Conservation (phyloP, 2,329 filamentous ascomycete species). For the Scedosporium dehoogii region DNA sequence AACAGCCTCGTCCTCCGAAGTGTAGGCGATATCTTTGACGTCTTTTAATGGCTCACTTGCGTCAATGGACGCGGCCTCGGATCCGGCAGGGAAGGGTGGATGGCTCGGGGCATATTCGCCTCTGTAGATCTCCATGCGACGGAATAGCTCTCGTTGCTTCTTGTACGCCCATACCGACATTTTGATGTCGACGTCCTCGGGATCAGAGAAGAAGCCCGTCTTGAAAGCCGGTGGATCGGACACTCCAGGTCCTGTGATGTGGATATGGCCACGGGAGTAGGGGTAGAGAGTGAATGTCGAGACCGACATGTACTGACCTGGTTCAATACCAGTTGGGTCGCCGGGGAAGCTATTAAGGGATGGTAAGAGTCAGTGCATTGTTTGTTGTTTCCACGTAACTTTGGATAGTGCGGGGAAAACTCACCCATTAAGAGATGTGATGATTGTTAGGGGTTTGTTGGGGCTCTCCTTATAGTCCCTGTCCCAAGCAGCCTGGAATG, state of each 20-base stretch:
- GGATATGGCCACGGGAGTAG: constrained; percentile 49
- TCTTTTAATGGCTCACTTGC: constrained; percentile 15
- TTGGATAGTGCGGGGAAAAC: not conserved
- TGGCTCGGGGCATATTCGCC: constrained; percentile 31
- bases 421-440: constrained; percentile 20
- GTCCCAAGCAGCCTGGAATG: constrained; percentile 45
- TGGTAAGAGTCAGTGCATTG: no score
- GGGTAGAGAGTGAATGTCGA: constrained; percentile 49
- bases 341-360: constrained; percentile 24
- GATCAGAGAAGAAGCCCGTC: constrained; percentile 44
- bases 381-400: not conserved
- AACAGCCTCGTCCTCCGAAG: constrained; percentile 34
- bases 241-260: constrained; percentile 39
- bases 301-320: constrained; percentile 40
- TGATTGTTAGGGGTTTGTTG: constrained; percentile 38
- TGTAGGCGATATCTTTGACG: constrained; percentile 33
- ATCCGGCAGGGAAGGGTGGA: constrained; percentile 30
- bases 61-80: constrained; percentile 24
- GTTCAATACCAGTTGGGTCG: constrained; percentile 25
- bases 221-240: constrained; percentile 43
- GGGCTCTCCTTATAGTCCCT: constrained; percentile 33
- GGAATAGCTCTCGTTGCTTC: constrained; percentile 47
- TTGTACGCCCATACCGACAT: constrained; percentile 56
- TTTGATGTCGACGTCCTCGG: constrained; percentile 40
- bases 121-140: constrained; percentile 41